Evolutionary conservation across 148 eudicot genomes (phyloP).

Genomic region (Rhododendron kiyosumense): DNA sequence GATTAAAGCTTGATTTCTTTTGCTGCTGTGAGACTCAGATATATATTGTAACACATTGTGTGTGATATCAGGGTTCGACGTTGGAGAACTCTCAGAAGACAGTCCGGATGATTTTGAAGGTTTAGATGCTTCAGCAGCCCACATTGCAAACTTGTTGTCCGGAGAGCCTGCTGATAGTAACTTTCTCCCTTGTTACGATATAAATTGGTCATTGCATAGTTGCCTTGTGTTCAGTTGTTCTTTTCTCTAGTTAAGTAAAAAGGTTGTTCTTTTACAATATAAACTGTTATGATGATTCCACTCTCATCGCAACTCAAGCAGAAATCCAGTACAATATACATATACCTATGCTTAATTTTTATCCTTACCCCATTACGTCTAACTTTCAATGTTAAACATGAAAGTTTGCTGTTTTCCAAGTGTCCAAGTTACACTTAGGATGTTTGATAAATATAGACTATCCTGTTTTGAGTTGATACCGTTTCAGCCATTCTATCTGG

Average conservation of each 20-base stretch:
- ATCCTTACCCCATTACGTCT: not conserved
- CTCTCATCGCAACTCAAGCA: not conserved
- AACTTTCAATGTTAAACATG: not conserved
- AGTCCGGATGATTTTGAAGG: conserved; percentile 88
- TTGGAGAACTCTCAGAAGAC: conserved; percentile 82
- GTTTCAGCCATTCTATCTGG: not conserved
- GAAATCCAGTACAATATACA: not conserved
- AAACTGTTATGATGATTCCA: not conserved
- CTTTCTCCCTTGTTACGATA: not conserved
- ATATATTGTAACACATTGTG: not conserved
- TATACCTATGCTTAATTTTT: not conserved
- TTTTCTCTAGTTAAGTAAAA: not conserved
- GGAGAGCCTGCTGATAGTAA: conserved; percentile 90
- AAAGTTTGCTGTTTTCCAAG: not conserved
- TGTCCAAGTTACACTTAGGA: not conserved
- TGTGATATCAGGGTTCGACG: conserved; percentile 70
- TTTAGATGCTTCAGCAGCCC: conserved; percentile 86
- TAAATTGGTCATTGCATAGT: not conserved
- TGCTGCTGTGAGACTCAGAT: not conserved
- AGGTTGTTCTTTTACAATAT: not conserved
- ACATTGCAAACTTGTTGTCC: conserved; percentile 85
- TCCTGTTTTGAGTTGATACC: not conserved
- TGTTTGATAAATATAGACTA: not conserved
- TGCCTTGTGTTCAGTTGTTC: not conserved
- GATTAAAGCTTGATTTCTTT: conserved; percentile 7